A percentile compares a stretch with the other conserved stretches of the same genome.
Conservation (phyloP, 306 rosid genomes). For the Chamaecrista fasciculata region DNA sequence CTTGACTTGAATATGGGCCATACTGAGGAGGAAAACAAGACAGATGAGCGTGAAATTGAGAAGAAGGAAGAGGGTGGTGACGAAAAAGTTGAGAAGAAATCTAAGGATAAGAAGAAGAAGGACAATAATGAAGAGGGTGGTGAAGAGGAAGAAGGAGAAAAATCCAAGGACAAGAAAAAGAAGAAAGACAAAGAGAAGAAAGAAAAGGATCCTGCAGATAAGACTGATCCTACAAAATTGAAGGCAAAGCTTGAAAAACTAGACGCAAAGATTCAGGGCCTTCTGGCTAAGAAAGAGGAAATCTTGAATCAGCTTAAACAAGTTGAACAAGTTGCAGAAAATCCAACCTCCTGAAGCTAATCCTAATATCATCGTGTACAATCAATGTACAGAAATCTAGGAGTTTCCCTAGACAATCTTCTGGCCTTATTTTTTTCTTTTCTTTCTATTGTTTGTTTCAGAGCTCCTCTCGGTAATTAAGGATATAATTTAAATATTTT, state of each 20-base stretch:
- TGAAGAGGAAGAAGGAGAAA: conserved; percentile 16
- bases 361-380: no score
- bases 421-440: no score
- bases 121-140: conserved; percentile 2
- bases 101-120: conserved; percentile 43
- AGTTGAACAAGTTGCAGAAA: conserved; percentile 35
- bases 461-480: no score
- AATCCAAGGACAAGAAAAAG: neutral
- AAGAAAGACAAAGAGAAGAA: conserved; percentile 37
- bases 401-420: no score
- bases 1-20: conserved; percentile 39
- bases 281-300: conserved; percentile 54
- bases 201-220: conserved; percentile 58
- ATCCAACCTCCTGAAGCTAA: neutral
- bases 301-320: conserved; percentile 45
- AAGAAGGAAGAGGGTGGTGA: neutral
- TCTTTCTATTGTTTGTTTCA: no score
- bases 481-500: no score
- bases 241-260: conserved; percentile 57
- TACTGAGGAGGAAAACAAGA: conserved; percentile 29
- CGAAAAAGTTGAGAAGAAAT: conserved; percentile 21
- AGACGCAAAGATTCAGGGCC: conserved; percentile 49
- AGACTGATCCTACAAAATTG: conserved; percentile 49
- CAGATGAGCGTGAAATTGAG: conserved; percentile 10
- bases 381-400: no score